A percentile compares a stretch with the other conserved stretches of the same genome.
Evolutionary conservation across 2,329 filamentous ascomycete genomes (phyloP).

Genomic region (Fusarium sp.): DNA sequence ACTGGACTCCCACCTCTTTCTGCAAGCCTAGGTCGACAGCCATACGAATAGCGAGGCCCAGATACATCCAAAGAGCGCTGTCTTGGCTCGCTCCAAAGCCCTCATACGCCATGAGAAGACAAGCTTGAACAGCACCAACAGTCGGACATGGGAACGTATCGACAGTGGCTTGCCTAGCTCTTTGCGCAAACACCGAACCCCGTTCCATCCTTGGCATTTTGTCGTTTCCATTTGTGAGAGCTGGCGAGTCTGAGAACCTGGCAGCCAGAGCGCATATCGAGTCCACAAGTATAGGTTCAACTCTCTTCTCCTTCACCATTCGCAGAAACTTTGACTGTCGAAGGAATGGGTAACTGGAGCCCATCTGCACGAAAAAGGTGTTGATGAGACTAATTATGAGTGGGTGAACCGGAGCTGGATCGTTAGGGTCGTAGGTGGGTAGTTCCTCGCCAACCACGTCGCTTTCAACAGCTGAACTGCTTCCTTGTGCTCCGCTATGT

Average conservation of each 20-base stretch:
- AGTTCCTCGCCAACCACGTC: slow-evolving; percentile 63
- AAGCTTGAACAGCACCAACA: slow-evolving; percentile 85
- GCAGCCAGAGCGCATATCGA: slow-evolving; percentile 85
- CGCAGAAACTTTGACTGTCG: slow-evolving; percentile 77
- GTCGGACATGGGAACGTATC: slow-evolving; percentile 86
- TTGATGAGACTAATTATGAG: slow-evolving; percentile 82
- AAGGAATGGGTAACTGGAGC: slow-evolving; percentile 88
- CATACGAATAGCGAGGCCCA: slow-evolving; percentile 87
- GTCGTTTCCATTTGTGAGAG: slow-evolving; percentile 59
- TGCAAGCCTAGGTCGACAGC: slow-evolving; percentile 83
- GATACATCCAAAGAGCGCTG: slow-evolving; percentile 93
- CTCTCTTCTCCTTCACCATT: slow-evolving; percentile 82
- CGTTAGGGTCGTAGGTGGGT: slow-evolving; percentile 81
- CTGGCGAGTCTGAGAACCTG: slow-evolving; percentile 76
- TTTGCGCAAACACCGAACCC: slow-evolving; percentile 81
- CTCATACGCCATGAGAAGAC: slow-evolving; percentile 85
- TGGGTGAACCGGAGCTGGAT: slow-evolving; percentile 75
- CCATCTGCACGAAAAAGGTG: slow-evolving; percentile 83
- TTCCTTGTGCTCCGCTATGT: slow-evolving; percentile 48
- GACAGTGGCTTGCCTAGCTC: slow-evolving; percentile 84
- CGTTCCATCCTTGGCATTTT: slow-evolving; percentile 71
- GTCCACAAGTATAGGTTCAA: slow-evolving; percentile 87
- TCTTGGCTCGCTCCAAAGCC: slow-evolving; percentile 90
- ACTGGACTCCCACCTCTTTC: slow-evolving; percentile 79
- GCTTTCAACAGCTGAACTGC: slow-evolving; percentile 57